Evolutionary conservation across 179 eudicot genomes (phyloP).

Genomic region (Heliamphora pulchella): DNA sequence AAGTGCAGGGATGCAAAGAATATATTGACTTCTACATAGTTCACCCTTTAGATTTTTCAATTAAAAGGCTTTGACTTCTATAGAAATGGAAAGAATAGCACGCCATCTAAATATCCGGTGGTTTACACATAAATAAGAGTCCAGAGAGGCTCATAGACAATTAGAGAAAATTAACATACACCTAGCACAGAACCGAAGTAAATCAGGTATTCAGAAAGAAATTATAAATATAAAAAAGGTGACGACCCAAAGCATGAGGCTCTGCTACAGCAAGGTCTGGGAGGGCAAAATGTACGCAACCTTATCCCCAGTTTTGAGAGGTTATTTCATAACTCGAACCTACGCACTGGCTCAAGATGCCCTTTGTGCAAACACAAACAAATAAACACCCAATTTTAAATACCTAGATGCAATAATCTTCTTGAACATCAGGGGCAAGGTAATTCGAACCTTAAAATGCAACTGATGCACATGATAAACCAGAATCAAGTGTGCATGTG

Average conservation of each 20-base stretch:
- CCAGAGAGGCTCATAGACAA: neutral
- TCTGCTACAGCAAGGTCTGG: no score
- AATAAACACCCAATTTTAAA: neutral
- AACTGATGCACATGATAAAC: neutral
- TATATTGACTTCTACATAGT: neutral
- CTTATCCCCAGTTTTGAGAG: no score
- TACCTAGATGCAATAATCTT: neutral
- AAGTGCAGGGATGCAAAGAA: neutral
- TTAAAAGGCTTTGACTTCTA: neutral
- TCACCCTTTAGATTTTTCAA: neutral
- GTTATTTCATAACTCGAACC: no score
- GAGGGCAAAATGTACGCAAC: no score
- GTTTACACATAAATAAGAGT: neutral
- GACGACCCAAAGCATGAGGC: no score
- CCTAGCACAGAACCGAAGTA: neutral
- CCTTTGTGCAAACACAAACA: no score
- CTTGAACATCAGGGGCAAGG: neutral
- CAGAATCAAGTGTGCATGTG: no score
- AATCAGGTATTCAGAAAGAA: slow-evolving; percentile 1
- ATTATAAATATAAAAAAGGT: neutral
- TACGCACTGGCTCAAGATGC: no score
- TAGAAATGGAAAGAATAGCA: neutral
- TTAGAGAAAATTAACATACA: neutral
- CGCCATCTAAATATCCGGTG: neutral
- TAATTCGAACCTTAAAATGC: neutral